Evolutionary conservation across 306 rosid genomes (phyloP).

Genomic region (Prunus dulcis): DNA sequence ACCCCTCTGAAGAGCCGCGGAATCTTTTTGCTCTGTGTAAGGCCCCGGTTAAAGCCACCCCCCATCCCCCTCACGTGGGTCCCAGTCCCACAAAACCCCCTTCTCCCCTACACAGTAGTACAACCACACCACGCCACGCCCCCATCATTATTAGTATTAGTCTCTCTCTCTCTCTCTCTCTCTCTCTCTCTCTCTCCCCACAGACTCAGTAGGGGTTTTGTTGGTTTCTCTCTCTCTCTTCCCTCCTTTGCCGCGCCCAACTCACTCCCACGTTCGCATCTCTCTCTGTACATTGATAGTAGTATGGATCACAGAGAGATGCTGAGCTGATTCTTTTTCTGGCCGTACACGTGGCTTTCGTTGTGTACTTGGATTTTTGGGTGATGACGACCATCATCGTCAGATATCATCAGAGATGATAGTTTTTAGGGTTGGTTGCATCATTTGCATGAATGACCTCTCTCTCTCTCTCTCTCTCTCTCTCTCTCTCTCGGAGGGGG

Average conservation of each 20-base stretch:
- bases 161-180: background rate
- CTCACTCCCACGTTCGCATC: background rate
- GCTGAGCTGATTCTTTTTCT: too few relatives aligned
- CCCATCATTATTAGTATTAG: background rate
- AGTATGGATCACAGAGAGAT: background rate
- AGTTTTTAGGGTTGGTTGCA: background rate
- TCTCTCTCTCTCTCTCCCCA: background rate
- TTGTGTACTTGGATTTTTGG: background rate
- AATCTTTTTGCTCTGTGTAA: background rate
- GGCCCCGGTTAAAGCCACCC: background rate
- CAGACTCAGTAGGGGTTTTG: background rate
- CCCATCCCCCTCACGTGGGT: background rate
- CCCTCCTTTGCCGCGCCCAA: background rate
- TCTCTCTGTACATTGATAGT: background rate
- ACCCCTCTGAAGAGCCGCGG: background rate
- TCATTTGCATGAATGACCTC: background rate
- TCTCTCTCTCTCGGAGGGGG: background rate
- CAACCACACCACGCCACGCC: background rate
- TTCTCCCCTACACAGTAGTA: background rate
- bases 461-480: too few relatives aligned
- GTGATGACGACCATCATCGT: conserved; percentile 5
- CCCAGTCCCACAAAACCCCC: background rate
- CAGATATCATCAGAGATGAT: background rate
- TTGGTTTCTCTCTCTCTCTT: background rate
- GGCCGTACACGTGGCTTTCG: conserved; percentile 35